Evolutionary conservation across 768 basidiomycete species (phyloP), one percentile per base, ranked within the genome.

Genomic region (Rhodosporidiobolus odoratus): DNA sequence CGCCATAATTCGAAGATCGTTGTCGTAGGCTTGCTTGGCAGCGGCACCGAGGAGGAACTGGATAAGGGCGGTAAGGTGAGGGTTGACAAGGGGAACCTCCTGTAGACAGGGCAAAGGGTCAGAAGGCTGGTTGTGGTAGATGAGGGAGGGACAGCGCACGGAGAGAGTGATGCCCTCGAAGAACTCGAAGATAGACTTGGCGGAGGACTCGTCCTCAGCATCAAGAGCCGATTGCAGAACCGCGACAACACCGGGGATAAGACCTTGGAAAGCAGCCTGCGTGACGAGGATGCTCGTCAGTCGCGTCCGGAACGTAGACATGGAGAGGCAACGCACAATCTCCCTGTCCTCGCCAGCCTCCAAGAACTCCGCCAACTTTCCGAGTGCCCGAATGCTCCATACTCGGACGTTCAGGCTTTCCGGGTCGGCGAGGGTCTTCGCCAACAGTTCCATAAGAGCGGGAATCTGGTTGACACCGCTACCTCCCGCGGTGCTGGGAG

Each of bases 141-240:
- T 25, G 41, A 65, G 2, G 63, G 8, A 34, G 25, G 21, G 41
- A 58, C 10, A n/a, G 80, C 87, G 67, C 74, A 90, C 91, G 68
- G 97, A 86, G 78, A 98, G 95, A 57, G 95, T 84, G 57, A 98
- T 87, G 0, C 92, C 94, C 83, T 98, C 96, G 72, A 98, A 84
- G 37, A 97, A 91, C 78, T 99, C 96, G 77, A 97, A 96, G 34
- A 93, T 83, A 77, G 94, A 87, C 73, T 93, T 87, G 56, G 91
- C 90, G 63, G 87, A 87, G 43, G 84, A 83, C 77, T 93, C 91
- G 77, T 97, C 89, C 43, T 84, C 86, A 43, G 85, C 79, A 74
- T 90, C 89, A 12, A 98, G 86, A 47, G 87, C 84, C 79, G 92
- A 88, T 7, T 88, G 88, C 47, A 97, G 87, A 59, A 97, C 93